Evolutionary conservation across 2,329 filamentous ascomycete species (phyloP), one percentile per base, ranked within the genome.

Genomic region (Penicillium glabrum): DNA sequence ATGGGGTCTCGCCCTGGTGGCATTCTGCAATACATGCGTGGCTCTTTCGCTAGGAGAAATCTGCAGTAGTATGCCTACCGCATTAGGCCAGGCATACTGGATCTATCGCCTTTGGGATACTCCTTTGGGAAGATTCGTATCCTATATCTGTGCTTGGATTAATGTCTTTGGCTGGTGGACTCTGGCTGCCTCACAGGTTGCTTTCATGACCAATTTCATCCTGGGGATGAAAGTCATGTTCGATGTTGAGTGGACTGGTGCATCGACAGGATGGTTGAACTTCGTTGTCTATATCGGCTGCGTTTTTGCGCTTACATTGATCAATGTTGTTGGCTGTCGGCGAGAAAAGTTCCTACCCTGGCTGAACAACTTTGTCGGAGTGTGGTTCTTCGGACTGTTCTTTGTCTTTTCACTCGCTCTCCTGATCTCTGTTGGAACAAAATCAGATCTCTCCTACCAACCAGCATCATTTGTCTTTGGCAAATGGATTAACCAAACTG

Each of bases 101-200:
- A 74, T 81, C 2, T 74, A 77, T 57, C 72, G 75, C 3, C 69
- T 82, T 53, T 69, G 77, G 74, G 49, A 72, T 54, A 61, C 63
- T 8, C 67, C 62, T 0, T 54, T 57, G 1, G 83, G 82, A 1
- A 76, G 82, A 1, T 81, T 84, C 60, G 61, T 70, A 5, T 82
- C 80, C 1, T 85, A 85, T 63, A 75, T 85, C 67, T 83, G 81
- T 59, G 83, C 82, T 3, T 84, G 82, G 82, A 82, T 84, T 64
- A 85, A 85, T 68, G 82, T 79, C 0, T 84, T 84, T 58, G 83
- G 82, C 4, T 85, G 83, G 83, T 83, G 81, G 76, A 80, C 82
- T 0, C 67, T 85, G 45, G 80, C 80, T 0, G 83, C 82, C 0
- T 83, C 81, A 1, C 80, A 83, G 58, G 75, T 80, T 23, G 82